Evolutionary conservation across 352 stramenopile genomes (phyloP).

Genomic region (Phytophthora sp.): DNA sequence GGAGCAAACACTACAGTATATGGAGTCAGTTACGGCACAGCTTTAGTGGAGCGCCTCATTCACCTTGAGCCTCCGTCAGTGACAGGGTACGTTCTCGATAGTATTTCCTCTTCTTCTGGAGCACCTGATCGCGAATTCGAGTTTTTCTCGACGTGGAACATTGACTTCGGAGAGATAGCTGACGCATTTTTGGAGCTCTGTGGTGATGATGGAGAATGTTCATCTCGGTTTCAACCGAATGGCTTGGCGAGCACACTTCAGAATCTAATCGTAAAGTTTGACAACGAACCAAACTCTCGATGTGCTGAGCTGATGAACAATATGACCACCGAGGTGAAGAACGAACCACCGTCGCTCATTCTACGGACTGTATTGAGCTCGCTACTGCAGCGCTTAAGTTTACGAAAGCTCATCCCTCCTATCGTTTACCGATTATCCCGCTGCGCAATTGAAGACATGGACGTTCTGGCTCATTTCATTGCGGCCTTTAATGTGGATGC

Average conservation of each 20-base stretch:
- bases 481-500: conserved; percentile 9
- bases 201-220: conserved; percentile 20
- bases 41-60: conserved; percentile 52
- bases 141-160: conserved; percentile 52
- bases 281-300: conserved; percentile 23
- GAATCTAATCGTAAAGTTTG: conserved; percentile 20
- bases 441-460: conserved; percentile 28
- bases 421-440: conserved; percentile 41
- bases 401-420: conserved; percentile 37
- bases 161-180: conserved; percentile 36
- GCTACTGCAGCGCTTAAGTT: conserved; percentile 20
- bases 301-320: conserved; percentile 24
- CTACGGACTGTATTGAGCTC: conserved; percentile 30
- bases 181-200: conserved; percentile 35
- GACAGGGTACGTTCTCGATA: conserved; percentile 55
- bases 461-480: conserved; percentile 27
- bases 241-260: conserved; percentile 21
- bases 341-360: conserved; percentile 20
- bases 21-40: conserved; percentile 56
- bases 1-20: conserved; percentile 38
- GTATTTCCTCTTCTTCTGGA: conserved; percentile 37
- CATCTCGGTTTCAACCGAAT: conserved; percentile 11
- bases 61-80: conserved; percentile 43
- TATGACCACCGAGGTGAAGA: not conserved
- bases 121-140: conserved; percentile 24